Conservation (phyloP, 2,329 filamentous ascomycete species). For the Lachnellula arida region DNA sequence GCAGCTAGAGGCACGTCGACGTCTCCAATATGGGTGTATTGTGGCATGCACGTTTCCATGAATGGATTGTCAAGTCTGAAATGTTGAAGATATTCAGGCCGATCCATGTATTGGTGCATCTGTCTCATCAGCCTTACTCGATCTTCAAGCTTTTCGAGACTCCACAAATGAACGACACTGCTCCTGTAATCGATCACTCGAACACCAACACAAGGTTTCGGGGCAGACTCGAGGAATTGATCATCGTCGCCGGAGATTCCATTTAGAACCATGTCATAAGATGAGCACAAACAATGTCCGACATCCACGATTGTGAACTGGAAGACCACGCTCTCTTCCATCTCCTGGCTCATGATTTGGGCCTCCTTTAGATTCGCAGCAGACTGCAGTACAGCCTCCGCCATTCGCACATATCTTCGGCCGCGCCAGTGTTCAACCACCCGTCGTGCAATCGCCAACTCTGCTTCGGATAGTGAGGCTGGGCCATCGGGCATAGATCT, state of each 20-base stretch:
- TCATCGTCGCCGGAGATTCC: constrained; percentile 82
- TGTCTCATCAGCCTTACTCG: constrained; percentile 90
- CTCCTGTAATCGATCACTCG: constrained; percentile 89
- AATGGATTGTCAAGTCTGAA: constrained; percentile 92
- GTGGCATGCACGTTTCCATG: constrained; percentile 82
- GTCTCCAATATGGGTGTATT: constrained; percentile 89
- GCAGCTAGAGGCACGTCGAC: constrained; percentile 87
- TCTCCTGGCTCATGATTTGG: constrained; percentile 94
- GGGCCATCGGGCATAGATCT: constrained; percentile 43
- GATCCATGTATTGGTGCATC: constrained; percentile 93
- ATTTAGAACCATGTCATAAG: constrained; percentile 94
- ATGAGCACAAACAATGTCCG: constrained; percentile 84
- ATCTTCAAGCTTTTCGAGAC: constrained; percentile 83
- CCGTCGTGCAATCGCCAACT: constrained; percentile 64
- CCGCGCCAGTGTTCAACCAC: constrained; percentile 73
- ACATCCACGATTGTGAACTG: constrained; percentile 90
- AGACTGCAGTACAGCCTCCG: constrained; percentile 83
- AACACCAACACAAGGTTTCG: constrained; percentile 86
- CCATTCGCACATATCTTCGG: constrained; percentile 88
- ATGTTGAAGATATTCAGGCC: constrained; percentile 90
- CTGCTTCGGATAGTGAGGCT: constrained; percentile 56
- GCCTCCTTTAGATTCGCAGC: constrained; percentile 88
- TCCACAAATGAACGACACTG: constrained; percentile 86
- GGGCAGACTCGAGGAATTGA: constrained; percentile 70
- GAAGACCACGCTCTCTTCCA: constrained; percentile 89